Percentiles rank a stretch among this genome's conserved stretches.
phyloP scores from a whole-genome alignment of 768 basidiomycete species.

The Suillus lakei region DNA sequence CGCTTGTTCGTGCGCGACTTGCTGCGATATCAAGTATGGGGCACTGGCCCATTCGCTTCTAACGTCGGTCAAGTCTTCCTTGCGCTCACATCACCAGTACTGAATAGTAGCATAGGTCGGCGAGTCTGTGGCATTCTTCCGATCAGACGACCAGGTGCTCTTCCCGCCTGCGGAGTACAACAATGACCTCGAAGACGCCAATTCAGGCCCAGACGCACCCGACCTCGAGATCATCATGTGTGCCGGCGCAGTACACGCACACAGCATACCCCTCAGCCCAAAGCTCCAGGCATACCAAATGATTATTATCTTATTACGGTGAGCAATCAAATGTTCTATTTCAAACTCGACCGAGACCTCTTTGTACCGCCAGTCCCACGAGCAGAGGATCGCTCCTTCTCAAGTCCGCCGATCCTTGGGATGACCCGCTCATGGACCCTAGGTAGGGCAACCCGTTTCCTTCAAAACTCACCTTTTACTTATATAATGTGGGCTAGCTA shows the following conservation, averaged over 20 bases:
- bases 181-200: slow-evolving; percentile 31
- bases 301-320: slow-evolving; percentile 28
- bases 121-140: slow-evolving; percentile 37
- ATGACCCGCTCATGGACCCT: slow-evolving; percentile 49
- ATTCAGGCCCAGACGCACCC: slow-evolving; percentile 34
- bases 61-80: slow-evolving; percentile 46
- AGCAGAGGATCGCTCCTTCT: slow-evolving; percentile 46
- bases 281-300: slow-evolving; percentile 25
- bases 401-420: slow-evolving; percentile 45
- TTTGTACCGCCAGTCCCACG: slow-evolving; percentile 40
- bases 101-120: slow-evolving; percentile 24
- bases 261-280: neutral
- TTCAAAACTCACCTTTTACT: slow-evolving; percentile 23
- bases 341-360: neutral
- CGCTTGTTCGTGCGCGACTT: slow-evolving; percentile 38
- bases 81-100: neutral
- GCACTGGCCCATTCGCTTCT: slow-evolving; percentile 54
- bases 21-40: slow-evolving; percentile 47
- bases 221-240: slow-evolving; percentile 32
- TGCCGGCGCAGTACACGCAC: slow-evolving; percentile 4
- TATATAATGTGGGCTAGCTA: slow-evolving; percentile 36
- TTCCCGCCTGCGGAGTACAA: slow-evolving; percentile 36
- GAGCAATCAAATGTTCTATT: slow-evolving; percentile 10
- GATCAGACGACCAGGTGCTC: slow-evolving; percentile 34
- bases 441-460: slow-evolving; percentile 31